phyloP scores from a whole-genome alignment of 1,139 yeast species.

The Yamadazyma epiphylla region DNA sequence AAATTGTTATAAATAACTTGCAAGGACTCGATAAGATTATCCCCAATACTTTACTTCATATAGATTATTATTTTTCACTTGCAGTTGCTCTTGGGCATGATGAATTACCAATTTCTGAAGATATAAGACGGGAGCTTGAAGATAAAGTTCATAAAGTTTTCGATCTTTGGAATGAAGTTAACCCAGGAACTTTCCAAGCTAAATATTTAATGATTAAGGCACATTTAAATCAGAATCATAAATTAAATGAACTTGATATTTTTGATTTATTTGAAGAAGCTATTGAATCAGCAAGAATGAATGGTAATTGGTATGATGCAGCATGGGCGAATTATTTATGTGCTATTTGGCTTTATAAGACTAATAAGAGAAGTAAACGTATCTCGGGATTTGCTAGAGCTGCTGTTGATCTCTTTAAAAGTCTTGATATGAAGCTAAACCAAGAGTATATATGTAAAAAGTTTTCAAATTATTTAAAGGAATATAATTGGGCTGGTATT shows the following conservation, averaged over 20 bases:
- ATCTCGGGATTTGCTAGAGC: constrained; percentile 17
- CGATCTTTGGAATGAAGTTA: constrained; percentile 29
- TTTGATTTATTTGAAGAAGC: constrained; percentile 49
- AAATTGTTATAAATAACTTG: constrained; percentile 14
- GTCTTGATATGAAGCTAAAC: constrained; percentile 14
- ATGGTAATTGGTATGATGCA: constrained; percentile 33
- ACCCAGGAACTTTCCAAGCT: constrained; percentile 34
- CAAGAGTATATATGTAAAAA: constrained; percentile 13
- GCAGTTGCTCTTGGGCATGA: constrained; percentile 6
- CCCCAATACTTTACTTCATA: constrained; percentile 22
- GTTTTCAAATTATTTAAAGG: constrained; percentile 17
- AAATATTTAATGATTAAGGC: constrained; percentile 35
- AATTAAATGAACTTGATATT: constrained; percentile 24
- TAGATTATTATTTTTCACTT: constrained; percentile 16
- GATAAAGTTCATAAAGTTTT: constrained; percentile 17
- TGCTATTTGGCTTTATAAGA: constrained; percentile 41
- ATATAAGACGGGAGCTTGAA: constrained; percentile 2
- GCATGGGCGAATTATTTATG: constrained; percentile 44
- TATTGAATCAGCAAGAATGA: constrained; percentile 30
- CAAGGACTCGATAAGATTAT: constrained; percentile 14
- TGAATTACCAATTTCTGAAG: background rate
- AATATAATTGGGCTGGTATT: constrained; percentile 32
- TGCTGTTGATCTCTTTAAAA: constrained; percentile 17
- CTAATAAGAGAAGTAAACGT: constrained; percentile 19
- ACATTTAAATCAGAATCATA: constrained; percentile 17